Evolutionary conservation across 192 early-diverging fungal species (phyloP).

Genomic region (Umbelopsis sp.): DNA sequence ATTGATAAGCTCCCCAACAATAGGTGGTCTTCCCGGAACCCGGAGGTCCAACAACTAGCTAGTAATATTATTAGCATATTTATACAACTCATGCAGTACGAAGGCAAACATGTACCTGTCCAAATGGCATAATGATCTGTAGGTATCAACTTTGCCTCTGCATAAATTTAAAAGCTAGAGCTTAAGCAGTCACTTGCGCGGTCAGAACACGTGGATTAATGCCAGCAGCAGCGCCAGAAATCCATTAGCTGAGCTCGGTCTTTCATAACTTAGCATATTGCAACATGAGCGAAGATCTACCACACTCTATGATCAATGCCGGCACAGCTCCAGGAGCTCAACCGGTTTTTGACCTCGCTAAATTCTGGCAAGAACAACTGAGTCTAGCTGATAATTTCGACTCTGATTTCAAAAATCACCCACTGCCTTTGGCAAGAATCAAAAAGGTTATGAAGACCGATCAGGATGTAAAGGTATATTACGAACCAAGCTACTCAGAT

Average conservation of each 20-base stretch:
- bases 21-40: slow-evolving; percentile 97
- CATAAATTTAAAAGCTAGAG: too few relatives aligned
- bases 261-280: background rate
- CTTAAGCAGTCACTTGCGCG: too few relatives aligned
- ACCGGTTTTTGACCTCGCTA: slow-evolving; percentile 46
- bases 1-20: slow-evolving; percentile 89
- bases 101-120: slow-evolving; percentile 27
- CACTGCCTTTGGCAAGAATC: slow-evolving; percentile 90
- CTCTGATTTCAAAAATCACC: slow-evolving; percentile 90
- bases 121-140: slow-evolving; percentile 25
- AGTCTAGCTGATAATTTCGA: slow-evolving; percentile 62
- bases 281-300: slow-evolving; percentile 19
- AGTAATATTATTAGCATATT: slow-evolving; percentile 19
- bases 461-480: slow-evolving; percentile 85
- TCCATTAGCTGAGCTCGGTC: background rate
- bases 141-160: too few relatives aligned
- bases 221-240: background rate
- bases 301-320: slow-evolving; percentile 16
- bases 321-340: slow-evolving; percentile 36
- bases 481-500: too few relatives aligned
- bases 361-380: slow-evolving; percentile 77
- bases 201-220: too few relatives aligned
- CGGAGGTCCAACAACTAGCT: slow-evolving; percentile 94
- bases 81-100: background rate
- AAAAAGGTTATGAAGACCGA: slow-evolving; percentile 99